Percentiles rank a stretch among this genome's conserved stretches.
Evolutionary conservation across 805 yeast species (phyloP).

Genomic region (Ogataea trehalophila): DNA sequence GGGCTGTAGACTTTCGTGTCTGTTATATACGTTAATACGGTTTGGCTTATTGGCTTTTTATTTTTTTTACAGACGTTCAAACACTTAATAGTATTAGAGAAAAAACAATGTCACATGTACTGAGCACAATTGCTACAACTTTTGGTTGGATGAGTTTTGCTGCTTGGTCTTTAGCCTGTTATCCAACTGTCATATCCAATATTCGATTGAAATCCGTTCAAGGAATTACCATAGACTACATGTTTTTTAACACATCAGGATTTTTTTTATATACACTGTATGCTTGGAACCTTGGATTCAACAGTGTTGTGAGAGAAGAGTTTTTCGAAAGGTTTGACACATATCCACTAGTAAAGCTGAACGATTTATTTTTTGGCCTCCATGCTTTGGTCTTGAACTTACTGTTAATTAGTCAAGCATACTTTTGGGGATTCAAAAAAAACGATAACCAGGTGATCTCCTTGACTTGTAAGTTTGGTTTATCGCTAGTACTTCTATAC

Average conservation of each 20-base stretch:
- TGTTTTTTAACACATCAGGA: conserved; percentile 31
- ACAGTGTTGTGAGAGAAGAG: conserved; percentile 24
- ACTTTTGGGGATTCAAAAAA: conserved; percentile 30
- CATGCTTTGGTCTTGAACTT: conserved; percentile 27
- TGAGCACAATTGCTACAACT: conserved; percentile 13
- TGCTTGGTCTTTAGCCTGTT: conserved; percentile 29
- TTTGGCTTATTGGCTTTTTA: too few relatives aligned
- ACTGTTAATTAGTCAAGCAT: conserved; percentile 28
- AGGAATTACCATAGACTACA: conserved; percentile 32
- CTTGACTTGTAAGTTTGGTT: conserved; percentile 15
- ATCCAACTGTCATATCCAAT: conserved; percentile 31
- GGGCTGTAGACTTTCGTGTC: background rate
- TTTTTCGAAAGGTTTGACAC: conserved; percentile 22
- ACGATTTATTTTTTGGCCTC: conserved; percentile 30
- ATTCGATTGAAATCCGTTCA: conserved; percentile 28
- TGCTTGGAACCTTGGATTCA: conserved; percentile 21
- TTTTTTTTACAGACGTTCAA: too few relatives aligned
- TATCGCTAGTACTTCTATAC: conserved; percentile 13
- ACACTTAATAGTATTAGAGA: too few relatives aligned
- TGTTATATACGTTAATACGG: background rate
- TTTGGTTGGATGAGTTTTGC: conserved; percentile 30
- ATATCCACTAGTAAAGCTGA: conserved; percentile 27
- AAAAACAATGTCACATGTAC: background rate
- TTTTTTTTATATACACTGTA: conserved; percentile 28
- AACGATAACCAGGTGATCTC: conserved; percentile 29